phyloP scores from a whole-genome alignment of 2,329 filamentous ascomycete species.

The Immersiporthe knoxdaviesiana region DNA sequence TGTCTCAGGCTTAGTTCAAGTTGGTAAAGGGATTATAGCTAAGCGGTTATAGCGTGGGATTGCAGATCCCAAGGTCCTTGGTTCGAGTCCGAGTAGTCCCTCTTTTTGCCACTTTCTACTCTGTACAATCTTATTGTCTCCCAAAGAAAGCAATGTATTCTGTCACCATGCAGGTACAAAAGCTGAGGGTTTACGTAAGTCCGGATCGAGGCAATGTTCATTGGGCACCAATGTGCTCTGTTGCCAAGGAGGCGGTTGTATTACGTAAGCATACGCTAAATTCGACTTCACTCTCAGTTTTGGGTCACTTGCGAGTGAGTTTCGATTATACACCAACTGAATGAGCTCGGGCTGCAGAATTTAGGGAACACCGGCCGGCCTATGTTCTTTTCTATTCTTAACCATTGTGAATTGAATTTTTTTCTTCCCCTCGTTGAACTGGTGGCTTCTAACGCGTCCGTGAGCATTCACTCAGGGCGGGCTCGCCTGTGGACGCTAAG shows the following conservation, averaged over 20 bases:
- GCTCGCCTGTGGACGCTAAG: not conserved
- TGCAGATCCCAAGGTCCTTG: constrained; percentile 19
- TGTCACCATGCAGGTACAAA: not conserved
- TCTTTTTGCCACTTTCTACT: not conserved
- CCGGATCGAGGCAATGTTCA: not conserved
- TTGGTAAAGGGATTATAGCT: not conserved
- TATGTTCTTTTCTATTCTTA: no score
- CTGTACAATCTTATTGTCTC: fast-evolving
- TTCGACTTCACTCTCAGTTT: not conserved
- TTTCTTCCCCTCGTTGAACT: no score
- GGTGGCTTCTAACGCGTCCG: no score
- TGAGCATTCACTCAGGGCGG: no score
- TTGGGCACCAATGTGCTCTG: not conserved
- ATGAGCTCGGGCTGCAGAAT: no score
- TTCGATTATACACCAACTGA: no score
- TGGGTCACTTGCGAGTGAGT: no score
- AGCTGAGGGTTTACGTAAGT: not conserved
- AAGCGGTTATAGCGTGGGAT: constrained; percentile 21
- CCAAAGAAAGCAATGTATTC: not conserved
- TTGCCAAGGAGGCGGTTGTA: not conserved
- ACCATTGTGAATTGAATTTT: no score
- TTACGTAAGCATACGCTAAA: not conserved
- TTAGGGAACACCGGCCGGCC: no score
- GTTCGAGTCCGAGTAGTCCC: constrained; percentile 14
- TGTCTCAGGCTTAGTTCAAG: not conserved